These are phyloP conservation scores for Pulveroboletus sp. DNA, from an alignment of 768 basidiomycete species.

Conservation along the genomic window DNA sequence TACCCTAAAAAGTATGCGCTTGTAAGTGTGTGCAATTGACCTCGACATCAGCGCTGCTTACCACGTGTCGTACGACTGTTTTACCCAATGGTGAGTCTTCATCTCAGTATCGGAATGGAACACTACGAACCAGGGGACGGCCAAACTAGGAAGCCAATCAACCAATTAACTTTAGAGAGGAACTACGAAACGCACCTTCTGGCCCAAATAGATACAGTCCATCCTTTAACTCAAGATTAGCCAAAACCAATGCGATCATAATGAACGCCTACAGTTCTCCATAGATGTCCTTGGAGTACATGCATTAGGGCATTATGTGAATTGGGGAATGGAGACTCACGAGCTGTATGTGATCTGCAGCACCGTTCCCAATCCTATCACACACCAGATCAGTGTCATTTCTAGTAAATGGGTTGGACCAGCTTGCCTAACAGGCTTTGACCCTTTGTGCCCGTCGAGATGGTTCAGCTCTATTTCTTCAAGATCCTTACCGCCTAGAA, in stretches of 20 bases:
- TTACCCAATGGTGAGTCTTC: conserved; percentile 1
- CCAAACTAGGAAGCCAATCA: conserved; percentile 51
- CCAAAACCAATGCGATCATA: background rate
- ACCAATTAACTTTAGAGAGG: background rate
- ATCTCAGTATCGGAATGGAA: background rate
- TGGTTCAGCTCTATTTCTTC: conserved; percentile 82
- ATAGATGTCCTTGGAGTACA: conserved; percentile 77
- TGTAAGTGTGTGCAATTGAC: conserved; percentile 3
- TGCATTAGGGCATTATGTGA: background rate
- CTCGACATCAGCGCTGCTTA: conserved; percentile 19
- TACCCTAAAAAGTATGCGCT: conserved; percentile 41
- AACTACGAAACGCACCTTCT: conserved; percentile 57
- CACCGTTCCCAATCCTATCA: conserved; percentile 85
- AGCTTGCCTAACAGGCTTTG: conserved; percentile 65
- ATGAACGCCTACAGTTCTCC: conserved; percentile 66
- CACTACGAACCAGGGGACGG: conserved; percentile 58
- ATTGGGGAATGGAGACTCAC: conserved; percentile 35
- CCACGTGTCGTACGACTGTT: conserved; percentile 58
- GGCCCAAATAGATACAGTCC: conserved; percentile 95
- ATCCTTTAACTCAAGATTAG: conserved; percentile 42
- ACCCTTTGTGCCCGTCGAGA: conserved; percentile 84
- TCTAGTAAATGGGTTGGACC: background rate
- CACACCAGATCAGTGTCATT: background rate
- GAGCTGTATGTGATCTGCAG: conserved; percentile 88
- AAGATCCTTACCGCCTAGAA: conserved; percentile 65